Base-by-base conservation (phyloP, 176 grass and related monocot species). In the Luzula sylvatica region DNA sequence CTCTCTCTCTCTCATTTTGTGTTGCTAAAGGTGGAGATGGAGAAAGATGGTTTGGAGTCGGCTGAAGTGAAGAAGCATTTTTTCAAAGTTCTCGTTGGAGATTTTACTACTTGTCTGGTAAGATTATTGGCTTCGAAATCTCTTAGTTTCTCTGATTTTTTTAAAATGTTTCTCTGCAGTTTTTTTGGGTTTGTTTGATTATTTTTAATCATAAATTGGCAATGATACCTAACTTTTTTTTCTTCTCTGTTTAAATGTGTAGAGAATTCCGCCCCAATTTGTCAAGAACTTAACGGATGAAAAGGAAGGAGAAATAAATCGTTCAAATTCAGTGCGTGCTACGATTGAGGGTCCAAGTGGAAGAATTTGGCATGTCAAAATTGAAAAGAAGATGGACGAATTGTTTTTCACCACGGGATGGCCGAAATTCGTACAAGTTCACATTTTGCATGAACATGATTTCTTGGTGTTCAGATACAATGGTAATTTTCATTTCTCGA, bases 381-480 rank as follows among this genome's bases (percentile, higher is more conserved):
- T 83, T 28, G 51, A 75, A 38, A 67, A 57, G 55, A 70, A 16
- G n/a, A 18, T 41, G 42, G 28, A 65, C 1, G 27, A 15, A 0
- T 46, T 53, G 44, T 88, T 78, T 72, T 61, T 82, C 42, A 78
- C 73, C 8, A 61, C 30, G 0, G 88, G 88, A 29, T 87, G 88
- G 88, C 8, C 57, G 2, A 77, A 76, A 65, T 94, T 94, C 54
- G 88, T 77, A 29, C 69, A 74, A 42, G 83, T 77, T 27, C 74
- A 80, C 58, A 26, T 55, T 24, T 70, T 94, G 53, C 53, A 38
- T 18, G 46, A 75, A 61, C 66, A 67, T 4, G 87, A 94, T 46
- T 83, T 94, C 78, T 73, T 94, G 55, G 68, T 94, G 23, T 77
- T 87, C 43, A 56, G 52, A 40, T 77, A 79, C 11, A 50, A 74